Evolutionary conservation across 441 rosid species (phyloP), one percentile per base, ranked within the genome.

Genomic region (Macaranga tanarius): DNA sequence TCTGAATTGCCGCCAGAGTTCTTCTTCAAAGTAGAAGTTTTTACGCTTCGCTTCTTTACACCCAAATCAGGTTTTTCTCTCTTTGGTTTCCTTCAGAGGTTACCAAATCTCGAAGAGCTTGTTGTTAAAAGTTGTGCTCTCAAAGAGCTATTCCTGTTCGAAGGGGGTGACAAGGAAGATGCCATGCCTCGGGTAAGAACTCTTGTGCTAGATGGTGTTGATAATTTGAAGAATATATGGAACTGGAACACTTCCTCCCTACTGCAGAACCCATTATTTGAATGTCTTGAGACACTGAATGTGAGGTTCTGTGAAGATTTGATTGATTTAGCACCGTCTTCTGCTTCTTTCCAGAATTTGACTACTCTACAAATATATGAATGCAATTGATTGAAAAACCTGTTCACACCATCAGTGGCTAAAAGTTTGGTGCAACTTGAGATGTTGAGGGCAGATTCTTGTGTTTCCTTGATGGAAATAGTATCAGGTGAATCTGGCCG

Each of bases 91-190:
- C 48, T 67, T 23, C 44, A 45, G 55, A 67, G 48, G 20, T 51
- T 54, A 31, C 26, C 61, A 2, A 11, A 34, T 16, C 48, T 20
- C 3, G 61, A 26, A 52, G 0, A 20, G 15, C 47, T 58, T 70
- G 42, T 31, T 17, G 31, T 64, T 52, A 59, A 50, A n/a, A 62
- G 15, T 76, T 82, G 52, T 50, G 69, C 58, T 45, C 25, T 47
- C 25, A 28, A 28, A 28, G n/a, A n/a, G n/a, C n/a, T n/a, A n/a
- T n/a, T n/a, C n/a, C n/a, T n/a, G n/a, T n/a, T n/a, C n/a, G n/a
- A 28, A 28, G 31, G 31, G 31, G 31, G 31, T 28, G 31, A 28
- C 31, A 1, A 28, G 31, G 31, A 28, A 28, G 31, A 28, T 28
- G 31, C 31, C 31, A 28, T 28, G 31, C 31, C 31, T 28, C 31